These are phyloP conservation scores for Alternaria sp. DNA, from an alignment of 2,329 filamentous ascomycete genomes.

Conservation along the genomic window DNA sequence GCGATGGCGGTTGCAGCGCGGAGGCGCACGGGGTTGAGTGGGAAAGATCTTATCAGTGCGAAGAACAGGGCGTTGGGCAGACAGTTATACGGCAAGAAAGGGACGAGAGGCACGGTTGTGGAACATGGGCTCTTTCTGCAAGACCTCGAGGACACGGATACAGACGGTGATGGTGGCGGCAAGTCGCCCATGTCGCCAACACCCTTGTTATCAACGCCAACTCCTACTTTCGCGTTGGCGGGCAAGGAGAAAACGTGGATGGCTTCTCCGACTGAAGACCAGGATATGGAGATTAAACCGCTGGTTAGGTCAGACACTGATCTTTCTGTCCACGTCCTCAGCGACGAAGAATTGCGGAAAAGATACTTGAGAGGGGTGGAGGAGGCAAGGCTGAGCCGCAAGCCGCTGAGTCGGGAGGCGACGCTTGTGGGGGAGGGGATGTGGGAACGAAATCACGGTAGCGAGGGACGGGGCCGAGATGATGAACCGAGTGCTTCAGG, in stretches of 20 bases:
- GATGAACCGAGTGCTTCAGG: background rate
- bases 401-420: background rate
- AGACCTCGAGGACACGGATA: conserved; percentile 3
- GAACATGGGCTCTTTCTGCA: conserved; percentile 18
- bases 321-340: background rate
- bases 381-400: background rate
- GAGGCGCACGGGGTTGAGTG: conserved; percentile 27
- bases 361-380: background rate
- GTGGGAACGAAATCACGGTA: background rate
- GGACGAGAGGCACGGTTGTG: conserved; percentile 20
- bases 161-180: background rate
- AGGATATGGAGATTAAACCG: background rate
- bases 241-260: background rate
- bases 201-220: background rate
- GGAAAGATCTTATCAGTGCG: conserved; percentile 23
- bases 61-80: conserved; percentile 24
- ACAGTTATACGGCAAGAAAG: conserved; percentile 23
- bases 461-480: background rate
- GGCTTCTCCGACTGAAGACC: background rate
- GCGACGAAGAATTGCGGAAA: background rate
- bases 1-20: conserved; percentile 32
- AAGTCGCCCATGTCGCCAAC: background rate
- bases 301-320: background rate
- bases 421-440: background rate
- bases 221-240: background rate